Percentiles rank a stretch among this genome's conserved stretches.
Evolutionary conservation across 305 asterid species (phyloP).

Genomic region (Rubia balearica): DNA sequence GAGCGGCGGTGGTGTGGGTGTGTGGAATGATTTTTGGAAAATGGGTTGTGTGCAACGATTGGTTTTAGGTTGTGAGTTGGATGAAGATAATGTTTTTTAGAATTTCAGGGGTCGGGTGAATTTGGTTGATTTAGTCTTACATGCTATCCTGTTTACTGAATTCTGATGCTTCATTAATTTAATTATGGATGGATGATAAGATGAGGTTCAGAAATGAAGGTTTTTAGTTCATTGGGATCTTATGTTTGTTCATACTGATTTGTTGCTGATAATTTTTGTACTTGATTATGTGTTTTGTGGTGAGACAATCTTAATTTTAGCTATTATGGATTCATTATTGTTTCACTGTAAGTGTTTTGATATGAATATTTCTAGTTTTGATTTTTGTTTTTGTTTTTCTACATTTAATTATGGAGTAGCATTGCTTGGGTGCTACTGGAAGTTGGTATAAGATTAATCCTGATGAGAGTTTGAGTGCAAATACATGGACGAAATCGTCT

Average conservation of each 20-base stretch:
- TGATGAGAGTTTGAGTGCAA: conserved; percentile 44
- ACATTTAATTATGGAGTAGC: not conserved
- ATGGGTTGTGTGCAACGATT: not conserved
- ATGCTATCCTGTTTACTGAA: not conserved
- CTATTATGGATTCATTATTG: not conserved
- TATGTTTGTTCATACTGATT: not conserved
- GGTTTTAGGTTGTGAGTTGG: not conserved
- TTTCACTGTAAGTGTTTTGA: not conserved
- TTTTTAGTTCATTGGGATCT: not conserved
- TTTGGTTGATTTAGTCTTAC: not conserved
- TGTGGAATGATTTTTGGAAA: not conserved
- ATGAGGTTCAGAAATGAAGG: not conserved
- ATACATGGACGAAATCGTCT: conserved; percentile 40
- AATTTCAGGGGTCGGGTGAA: not conserved
- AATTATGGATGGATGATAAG: not conserved
- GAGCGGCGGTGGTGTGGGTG: too few relatives aligned
- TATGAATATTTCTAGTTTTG: not conserved
- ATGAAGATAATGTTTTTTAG: not conserved
- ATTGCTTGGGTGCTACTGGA: conserved; percentile 15
- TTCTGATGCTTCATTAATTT: not conserved
- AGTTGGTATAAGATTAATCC: conserved; percentile 44
- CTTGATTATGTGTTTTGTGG: not conserved
- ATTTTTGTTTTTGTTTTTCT: not conserved
- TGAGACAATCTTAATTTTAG: not conserved
- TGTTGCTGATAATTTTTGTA: not conserved